Evolutionary conservation across 2,329 filamentous ascomycete species (phyloP), one percentile per base, ranked within the genome.

Genomic region (Fusarium transvaalense): DNA sequence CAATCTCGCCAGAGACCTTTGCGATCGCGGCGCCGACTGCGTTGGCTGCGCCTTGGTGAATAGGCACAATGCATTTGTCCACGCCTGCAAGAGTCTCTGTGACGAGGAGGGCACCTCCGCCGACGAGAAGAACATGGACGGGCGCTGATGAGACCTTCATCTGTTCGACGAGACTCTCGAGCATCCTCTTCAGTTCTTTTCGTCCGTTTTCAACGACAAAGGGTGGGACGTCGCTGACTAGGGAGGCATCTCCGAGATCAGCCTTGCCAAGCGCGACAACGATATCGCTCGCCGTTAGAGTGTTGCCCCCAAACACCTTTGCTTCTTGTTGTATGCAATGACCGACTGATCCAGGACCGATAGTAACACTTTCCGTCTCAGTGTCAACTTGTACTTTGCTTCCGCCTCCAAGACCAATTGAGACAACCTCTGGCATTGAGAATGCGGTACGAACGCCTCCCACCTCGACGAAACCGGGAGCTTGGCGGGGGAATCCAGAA

Each of bases 21-120:
- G 84, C 85, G 32, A 87, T 87, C 0, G 87, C 87, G 1, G 87
- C 87, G 8, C 87, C 87, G 4, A 89, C 84, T 0, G 87, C 87
- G 73, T 89, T 89, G 5, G 87, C 87, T 1, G 84, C 85, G 57
- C 85, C 85, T 31, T 85, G 80, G 50, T 83, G 84, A 3, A 82
- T 80, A 1, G 87, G 87, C 6, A 81, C 78, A 10, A 85, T 83
- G 57, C 84, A 82, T 63, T 84, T 78, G 9, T 81, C 79, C 1
- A 87, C 86, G 0, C 85, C 85, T 1, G 79, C 76, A 9, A 89
- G 78, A 1, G 78, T 69, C 7, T 83, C 78, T 1, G 83, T 81
- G 4, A 84, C 82, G 3, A 88, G 74, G 1, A 89, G 79, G 1
- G 84, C 83, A 6, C 87, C 87, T 7, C 87, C 87, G 3, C 87